Base-by-base conservation (phyloP, 441 rosid genomes). In the Gossypium schwendimanii region DNA sequence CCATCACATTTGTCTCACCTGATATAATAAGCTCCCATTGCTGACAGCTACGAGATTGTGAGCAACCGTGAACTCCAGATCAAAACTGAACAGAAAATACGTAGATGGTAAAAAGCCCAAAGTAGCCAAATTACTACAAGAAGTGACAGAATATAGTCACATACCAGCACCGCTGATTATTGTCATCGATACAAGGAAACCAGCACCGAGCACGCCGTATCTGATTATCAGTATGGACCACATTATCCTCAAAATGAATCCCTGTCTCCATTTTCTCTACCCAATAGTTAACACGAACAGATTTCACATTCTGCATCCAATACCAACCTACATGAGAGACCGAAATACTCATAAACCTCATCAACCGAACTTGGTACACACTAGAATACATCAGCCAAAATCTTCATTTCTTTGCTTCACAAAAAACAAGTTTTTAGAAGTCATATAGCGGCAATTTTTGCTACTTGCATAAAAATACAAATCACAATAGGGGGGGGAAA, bases 51-150 rank as follows among this genome's bases (percentile, higher is more conserved):
- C 93, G 72, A 86, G 92, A 82, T 95, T 81, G 52, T 82, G 89
- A 57, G 98, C 90, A 80, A 95, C 99, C 1, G 97, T 92, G 73
- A 95, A 95, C 83, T 95, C 98, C 87, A 95, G 78, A 87, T 93
- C 93, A 54, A 82, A 95, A 79, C 99, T 95, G 89, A 81, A 83
- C 53, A 78, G 41, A 80, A 20, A 63, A 69, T 39, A 60, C 23
- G 33, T 36, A 69, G 55, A 63, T 10, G 4, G 24, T n/a, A 69
- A 77, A 65, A 28, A 3, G 28, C 67, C 71, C 50, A 79, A 33
- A 21, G 15, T 44, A 68, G 12, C 44, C 61, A 55, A n/a, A 18
- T 14, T 31, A 63, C 47, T 71, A 3, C 23, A 72, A 36, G 18
- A 17, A 77, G 18, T 15, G 57, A 18, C 31, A 67, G 49, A 67